These are phyloP conservation scores for Vitis cinerea DNA, from an alignment of 164 flowering plant genomes.

Conservation along the genomic window DNA sequence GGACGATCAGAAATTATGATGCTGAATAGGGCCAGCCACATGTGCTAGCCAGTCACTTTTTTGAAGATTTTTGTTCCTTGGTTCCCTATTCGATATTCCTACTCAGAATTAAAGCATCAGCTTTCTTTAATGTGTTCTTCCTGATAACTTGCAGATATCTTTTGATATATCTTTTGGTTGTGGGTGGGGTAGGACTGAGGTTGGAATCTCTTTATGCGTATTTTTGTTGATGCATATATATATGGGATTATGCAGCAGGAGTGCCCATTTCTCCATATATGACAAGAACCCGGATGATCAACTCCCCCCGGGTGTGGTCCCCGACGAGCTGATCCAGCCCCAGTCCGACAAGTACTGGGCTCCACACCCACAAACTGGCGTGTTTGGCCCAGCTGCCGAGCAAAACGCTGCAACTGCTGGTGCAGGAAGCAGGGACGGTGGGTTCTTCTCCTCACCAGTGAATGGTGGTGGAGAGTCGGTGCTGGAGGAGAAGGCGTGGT, in stretches of 20 bases:
- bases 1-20: no score
- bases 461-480: conserved; percentile 36
- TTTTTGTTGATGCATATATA: no score
- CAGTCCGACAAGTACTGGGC: conserved; percentile 75
- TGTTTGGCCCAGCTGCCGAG: conserved; percentile 66
- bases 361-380: conserved; percentile 79
- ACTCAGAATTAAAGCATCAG: no score
- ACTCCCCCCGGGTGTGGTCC: conserved; percentile 40
- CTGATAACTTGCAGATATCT: no score
- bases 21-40: no score
- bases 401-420: conserved; percentile 7
- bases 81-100: no score
- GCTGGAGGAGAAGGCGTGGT: conserved; percentile 79
- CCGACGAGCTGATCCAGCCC: conserved; percentile 56
- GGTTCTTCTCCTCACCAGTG: conserved; percentile 11
- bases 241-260: conserved; percentile 29
- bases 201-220: no score
- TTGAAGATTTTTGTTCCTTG: no score
- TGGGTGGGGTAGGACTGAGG: no score
- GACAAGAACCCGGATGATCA: conserved; percentile 87
- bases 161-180: no score
- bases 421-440: conserved; percentile 7
- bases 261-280: conserved; percentile 50
- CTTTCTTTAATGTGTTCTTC: no score
- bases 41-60: no score